phyloP scores from a whole-genome alignment of 2,329 filamentous ascomycete species.

The Madurella mycetomatis region DNA sequence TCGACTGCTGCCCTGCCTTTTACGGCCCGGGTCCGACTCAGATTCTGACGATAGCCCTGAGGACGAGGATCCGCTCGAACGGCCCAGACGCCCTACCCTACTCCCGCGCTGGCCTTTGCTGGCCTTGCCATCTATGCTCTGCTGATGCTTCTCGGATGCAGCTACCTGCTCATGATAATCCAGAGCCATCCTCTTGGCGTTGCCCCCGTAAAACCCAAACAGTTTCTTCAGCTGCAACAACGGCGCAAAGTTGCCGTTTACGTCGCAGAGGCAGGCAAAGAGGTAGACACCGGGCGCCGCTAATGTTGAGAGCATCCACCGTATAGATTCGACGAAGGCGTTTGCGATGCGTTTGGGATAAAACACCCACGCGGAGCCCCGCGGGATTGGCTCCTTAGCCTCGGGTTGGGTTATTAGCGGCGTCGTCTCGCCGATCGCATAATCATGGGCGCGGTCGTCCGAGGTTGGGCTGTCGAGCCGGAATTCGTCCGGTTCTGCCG shows the following conservation, averaged over 20 bases:
- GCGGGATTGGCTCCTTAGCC: slow-evolving; percentile 31
- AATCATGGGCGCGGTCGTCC: slow-evolving; percentile 20
- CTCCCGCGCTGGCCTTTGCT: slow-evolving; percentile 13
- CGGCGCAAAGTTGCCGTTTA: slow-evolving; percentile 74
- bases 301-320: slow-evolving; percentile 73
- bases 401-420: slow-evolving; percentile 52
- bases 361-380: slow-evolving; percentile 47
- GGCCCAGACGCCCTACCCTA: neutral
- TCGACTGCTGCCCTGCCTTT: slow-evolving; percentile 33
- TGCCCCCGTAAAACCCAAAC: slow-evolving; percentile 43
- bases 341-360: slow-evolving; percentile 67
- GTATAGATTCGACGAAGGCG: slow-evolving; percentile 69
- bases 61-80: slow-evolving; percentile 48
- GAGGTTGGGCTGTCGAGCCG: slow-evolving; percentile 29
- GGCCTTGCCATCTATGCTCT: slow-evolving; percentile 6
- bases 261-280: slow-evolving; percentile 77
- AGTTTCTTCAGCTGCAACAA: slow-evolving; percentile 67
- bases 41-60: slow-evolving; percentile 68
- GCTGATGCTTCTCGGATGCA: slow-evolving; percentile 29
- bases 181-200: slow-evolving; percentile 46
- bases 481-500: slow-evolving; percentile 33
- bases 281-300: slow-evolving; percentile 77
- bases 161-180: slow-evolving; percentile 32
- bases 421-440: slow-evolving; percentile 58
- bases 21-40: slow-evolving; percentile 53